Conservation (phyloP, 1,284 basidiomycete genomes). For the Clitocybe nebularis region DNA sequence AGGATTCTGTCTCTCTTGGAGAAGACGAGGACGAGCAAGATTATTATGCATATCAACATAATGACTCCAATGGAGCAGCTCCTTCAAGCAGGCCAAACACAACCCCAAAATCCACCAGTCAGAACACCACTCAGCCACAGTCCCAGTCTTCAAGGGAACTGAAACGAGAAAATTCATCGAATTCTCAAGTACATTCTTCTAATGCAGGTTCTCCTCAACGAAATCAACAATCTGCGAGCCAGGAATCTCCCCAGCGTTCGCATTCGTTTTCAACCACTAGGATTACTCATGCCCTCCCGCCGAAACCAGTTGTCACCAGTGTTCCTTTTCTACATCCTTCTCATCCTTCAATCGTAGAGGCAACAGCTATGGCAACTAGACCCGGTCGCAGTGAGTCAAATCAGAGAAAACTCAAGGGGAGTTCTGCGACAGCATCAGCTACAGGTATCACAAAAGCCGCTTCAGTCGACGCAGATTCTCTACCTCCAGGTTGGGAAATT, state of each 20-base stretch:
- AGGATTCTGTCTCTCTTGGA: conserved; percentile 66
- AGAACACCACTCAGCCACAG: conserved; percentile 6
- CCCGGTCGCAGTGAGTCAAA: conserved; percentile 28
- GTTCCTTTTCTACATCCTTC: conserved; percentile 53
- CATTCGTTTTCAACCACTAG: conserved; percentile 29
- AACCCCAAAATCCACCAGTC: conserved; percentile 1
- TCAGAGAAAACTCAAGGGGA: conserved; percentile 34
- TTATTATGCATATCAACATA: conserved; percentile 22
- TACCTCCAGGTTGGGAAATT: conserved; percentile 62
- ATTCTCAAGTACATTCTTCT: conserved; percentile 13
- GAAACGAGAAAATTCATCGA: conserved; percentile 14
- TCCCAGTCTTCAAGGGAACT: conserved; percentile 9
- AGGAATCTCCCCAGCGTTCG: conserved; percentile 18
- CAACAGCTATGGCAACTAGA: conserved; percentile 53
- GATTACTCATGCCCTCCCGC: conserved; percentile 63
- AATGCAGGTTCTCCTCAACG: conserved; percentile 15
- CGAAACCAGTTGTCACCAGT: conserved; percentile 59
- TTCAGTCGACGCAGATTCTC: conserved; percentile 27
- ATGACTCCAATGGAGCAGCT: conserved; percentile 5
- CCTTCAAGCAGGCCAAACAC: conserved; percentile 3
- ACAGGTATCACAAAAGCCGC: conserved; percentile 20
- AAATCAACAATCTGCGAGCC: conserved; percentile 9
- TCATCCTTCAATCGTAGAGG: conserved; percentile 52
- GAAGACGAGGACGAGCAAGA: conserved; percentile 63
- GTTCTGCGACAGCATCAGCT: conserved; percentile 14